A percentile compares a stretch with the other conserved stretches of the same genome.
Evolutionary conservation across 2,329 filamentous ascomycete species (phyloP).

Genomic region (Pyrenochaeta sp.): DNA sequence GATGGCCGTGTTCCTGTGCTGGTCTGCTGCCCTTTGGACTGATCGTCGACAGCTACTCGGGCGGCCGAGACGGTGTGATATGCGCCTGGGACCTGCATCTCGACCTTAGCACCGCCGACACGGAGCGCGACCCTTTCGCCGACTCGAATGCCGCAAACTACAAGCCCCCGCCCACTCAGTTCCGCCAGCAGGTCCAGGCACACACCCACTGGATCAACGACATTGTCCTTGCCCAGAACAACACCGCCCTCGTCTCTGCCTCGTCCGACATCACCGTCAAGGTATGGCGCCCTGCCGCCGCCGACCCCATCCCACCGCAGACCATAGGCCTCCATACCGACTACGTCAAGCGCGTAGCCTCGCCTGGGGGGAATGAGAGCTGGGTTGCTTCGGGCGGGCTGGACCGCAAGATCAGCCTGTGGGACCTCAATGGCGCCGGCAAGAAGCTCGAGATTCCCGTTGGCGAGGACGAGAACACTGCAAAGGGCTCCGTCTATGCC

Average conservation of each 20-base stretch:
- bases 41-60: slow-evolving; percentile 81
- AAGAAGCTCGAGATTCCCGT: slow-evolving; percentile 88
- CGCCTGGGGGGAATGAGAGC: slow-evolving; percentile 72
- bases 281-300: slow-evolving; percentile 80
- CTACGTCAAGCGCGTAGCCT: slow-evolving; percentile 94
- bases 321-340: slow-evolving; percentile 93
- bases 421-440: slow-evolving; percentile 89
- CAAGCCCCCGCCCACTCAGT: slow-evolving; percentile 60
- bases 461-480: slow-evolving; percentile 78
- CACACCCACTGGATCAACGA: slow-evolving; percentile 98
- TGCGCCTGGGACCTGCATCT: slow-evolving; percentile 94
- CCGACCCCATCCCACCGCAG: slow-evolving; percentile 70
- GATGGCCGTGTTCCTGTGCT: slow-evolving; percentile 10
- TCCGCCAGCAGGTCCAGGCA: slow-evolving; percentile 74
- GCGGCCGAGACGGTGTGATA: slow-evolving; percentile 91
- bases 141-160: slow-evolving; percentile 42
- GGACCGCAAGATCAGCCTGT: slow-evolving; percentile 89
- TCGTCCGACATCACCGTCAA: slow-evolving; percentile 96
- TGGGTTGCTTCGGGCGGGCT: slow-evolving; percentile 96
- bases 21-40: no score
- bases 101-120: slow-evolving; percentile 58
- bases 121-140: slow-evolving; percentile 54
- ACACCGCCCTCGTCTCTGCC: slow-evolving; percentile 82
- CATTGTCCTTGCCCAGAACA: slow-evolving; percentile 80
- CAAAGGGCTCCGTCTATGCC: slow-evolving; percentile 96